Conservation (phyloP, 1,139 yeast species). For the Candida gigantensis region DNA sequence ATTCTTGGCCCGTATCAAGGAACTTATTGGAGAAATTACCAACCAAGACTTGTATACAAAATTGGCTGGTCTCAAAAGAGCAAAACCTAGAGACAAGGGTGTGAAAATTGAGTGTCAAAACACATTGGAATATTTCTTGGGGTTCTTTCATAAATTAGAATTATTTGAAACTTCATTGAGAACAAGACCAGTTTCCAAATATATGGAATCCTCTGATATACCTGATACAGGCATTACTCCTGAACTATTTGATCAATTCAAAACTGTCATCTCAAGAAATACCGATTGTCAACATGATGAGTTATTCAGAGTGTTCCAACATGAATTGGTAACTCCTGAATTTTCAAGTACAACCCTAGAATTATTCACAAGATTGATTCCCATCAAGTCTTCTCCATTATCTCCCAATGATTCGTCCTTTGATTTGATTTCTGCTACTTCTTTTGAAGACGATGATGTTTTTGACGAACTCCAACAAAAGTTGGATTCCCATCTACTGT, state of each 20-base stretch:
- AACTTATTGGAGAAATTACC: background rate
- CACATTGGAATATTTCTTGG: slow-evolving; percentile 8
- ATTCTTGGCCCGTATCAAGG: slow-evolving; percentile 1
- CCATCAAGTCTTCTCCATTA: slow-evolving; percentile 16
- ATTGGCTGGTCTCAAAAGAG: slow-evolving; percentile 1
- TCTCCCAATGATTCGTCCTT: slow-evolving; percentile 19
- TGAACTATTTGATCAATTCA: slow-evolving; percentile 7
- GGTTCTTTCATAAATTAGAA: slow-evolving; percentile 7
- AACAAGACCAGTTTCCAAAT: slow-evolving; percentile 1
- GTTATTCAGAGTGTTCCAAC: slow-evolving; percentile 4
- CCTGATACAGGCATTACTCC: slow-evolving; percentile 1
- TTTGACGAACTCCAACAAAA: slow-evolving; percentile 12
- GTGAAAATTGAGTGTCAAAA: slow-evolving; percentile 4
- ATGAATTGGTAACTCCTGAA: slow-evolving; percentile 12
- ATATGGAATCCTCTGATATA: slow-evolving; percentile 2
- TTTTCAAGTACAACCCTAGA: slow-evolving; percentile 14
- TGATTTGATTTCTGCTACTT: slow-evolving; percentile 14
- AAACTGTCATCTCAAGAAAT: slow-evolving; percentile 10
- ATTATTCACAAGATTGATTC: slow-evolving; percentile 18
- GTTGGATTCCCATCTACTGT: slow-evolving; percentile 17
- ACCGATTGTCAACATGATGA: slow-evolving; percentile 14
- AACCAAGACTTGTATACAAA: slow-evolving; percentile 3
- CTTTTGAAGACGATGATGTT: slow-evolving; percentile 16
- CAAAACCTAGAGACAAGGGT: slow-evolving; percentile 3
- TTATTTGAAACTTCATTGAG: slow-evolving; percentile 5